Base-by-base conservation (phyloP, 495 filamentous ascomycete genomes). In the Penicillium coprophilum region DNA sequence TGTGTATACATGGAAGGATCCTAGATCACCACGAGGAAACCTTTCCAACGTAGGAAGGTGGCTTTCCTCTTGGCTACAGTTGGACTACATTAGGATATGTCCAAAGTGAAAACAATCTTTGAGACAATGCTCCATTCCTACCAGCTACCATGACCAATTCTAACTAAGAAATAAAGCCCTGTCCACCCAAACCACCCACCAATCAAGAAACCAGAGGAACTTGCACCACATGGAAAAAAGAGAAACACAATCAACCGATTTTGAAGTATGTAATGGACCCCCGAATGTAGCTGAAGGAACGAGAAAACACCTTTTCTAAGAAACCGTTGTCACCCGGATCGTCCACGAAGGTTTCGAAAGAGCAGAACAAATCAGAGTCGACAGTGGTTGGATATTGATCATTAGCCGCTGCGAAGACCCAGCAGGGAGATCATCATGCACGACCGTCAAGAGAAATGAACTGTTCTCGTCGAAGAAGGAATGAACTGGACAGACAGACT, bases 261-360 rank as follows among this genome's bases (percentile, higher is more conserved):
- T 57, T 32, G 17, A 43, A 47, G 17, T 51, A 45, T 55, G 31
- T 40, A 13, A 27, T 23, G 11, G 13, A 17, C 32, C 23, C 47
- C 34, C 44, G n/a, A 47, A 34, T 17, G 50, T 53, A 64, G 62
- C 38, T 53, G 32, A 58, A 48, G 55, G 61, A 46, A 64, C 54
- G 19, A 24, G 15, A 39, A 47, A 34, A 12, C 24, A 58, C 15
- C 50, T 43, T 57, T 58, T 60, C 50, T 57, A 47, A 40, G 24
- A n/a, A 48, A 30, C 38, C 44, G 41, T 24, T 40, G 32, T 54
- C 46, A 50, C 50, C 53, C 40, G 47, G 45, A 36, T 57, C 32
- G 40, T 58, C 62, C 55, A 62, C 56, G 45, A 49, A 56, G 19
- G 32, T 34, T 38, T 61, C 59, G 36, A 24, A 23, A 31, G 17